Conservation (phyloP, 192 early-diverging fungal species). For the Hyaloraphidium curvatum region DNA sequence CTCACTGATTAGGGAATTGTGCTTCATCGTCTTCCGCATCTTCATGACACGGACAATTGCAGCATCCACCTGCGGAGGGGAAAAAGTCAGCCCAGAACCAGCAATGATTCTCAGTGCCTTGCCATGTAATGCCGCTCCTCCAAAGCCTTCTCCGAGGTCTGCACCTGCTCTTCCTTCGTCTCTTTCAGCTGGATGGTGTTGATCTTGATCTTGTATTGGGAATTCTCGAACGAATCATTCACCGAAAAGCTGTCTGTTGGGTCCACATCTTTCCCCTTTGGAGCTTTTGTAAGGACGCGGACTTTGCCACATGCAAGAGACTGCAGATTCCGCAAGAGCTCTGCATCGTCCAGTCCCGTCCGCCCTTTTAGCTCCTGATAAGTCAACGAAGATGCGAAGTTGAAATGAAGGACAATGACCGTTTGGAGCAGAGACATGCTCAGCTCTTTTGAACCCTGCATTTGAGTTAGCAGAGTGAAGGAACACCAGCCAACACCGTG, state of each 20-base stretch:
- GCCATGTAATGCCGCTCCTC: constrained; percentile 73
- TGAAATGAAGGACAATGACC: constrained; percentile 42
- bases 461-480: constrained; percentile 28
- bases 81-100: no score
- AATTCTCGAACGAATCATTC: constrained; percentile 41
- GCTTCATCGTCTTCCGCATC: constrained; percentile 63
- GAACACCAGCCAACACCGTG: constrained; percentile 17
- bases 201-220: constrained; percentile 71
- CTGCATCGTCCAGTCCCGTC: constrained; percentile 56
- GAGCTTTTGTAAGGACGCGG: constrained; percentile 54
- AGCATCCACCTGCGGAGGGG: constrained; percentile 83
- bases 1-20: constrained; percentile 68
- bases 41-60: constrained; percentile 97
- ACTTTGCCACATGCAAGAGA: constrained; percentile 71
- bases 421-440: constrained; percentile 41
- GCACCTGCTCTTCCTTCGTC: constrained; percentile 51
- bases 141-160: constrained; percentile 64
- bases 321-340: constrained; percentile 67
- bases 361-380: constrained; percentile 42
- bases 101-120: no score
- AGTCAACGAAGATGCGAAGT: constrained; percentile 28
- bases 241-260: constrained; percentile 19
- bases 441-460: constrained; percentile 37
- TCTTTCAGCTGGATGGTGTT: constrained; percentile 49
- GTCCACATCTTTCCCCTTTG: constrained; percentile 32